Base-by-base conservation (phyloP, 2,329 filamentous ascomycete species). In the Nakataea oryzae region DNA sequence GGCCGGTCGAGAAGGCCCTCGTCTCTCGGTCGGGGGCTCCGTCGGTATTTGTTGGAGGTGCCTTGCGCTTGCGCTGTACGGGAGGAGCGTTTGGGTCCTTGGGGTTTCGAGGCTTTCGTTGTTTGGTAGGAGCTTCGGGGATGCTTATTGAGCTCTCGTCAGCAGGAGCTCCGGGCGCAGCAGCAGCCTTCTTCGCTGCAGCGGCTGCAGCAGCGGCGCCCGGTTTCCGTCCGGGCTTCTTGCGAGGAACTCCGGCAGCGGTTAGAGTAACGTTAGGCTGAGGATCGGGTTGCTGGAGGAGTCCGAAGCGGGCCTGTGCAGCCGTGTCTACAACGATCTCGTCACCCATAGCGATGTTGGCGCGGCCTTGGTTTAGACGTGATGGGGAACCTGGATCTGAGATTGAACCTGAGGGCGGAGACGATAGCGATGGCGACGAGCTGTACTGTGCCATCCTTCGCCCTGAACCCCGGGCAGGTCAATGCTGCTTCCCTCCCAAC, bases 141-240 rank as follows among this genome's bases (percentile, higher is more conserved):
- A 73, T 73, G 58, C 74, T 66, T 27, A 72, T 69, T 62, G 70
- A 70, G 63, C 64, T 66, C 11, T 69, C 75, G 63, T 75, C 72
- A 60, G 73, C 70, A 61, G 70, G 70, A 47, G 61, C 21, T n/a
- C 55, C 54, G 21, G 61, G 54, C 58, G 60, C 60, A 47, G 69
- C 68, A 17, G 62, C 62, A 14, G 64, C 64, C 58, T 66, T 67
- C 63, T 70, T 73, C 41, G 68, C 68, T 61, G 69, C 71, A 55
- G 69, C 64, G 6, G 74, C 80, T 61, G 69, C 71, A 54, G 69
- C 64, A 6, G 74, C 80, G 64, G 76, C 83, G 69, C 80, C 88
- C 69, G 85, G 84, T 70, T 88, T 88, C 59, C 85, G 81, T 27
- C 84, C 85, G 26, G 85, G 84, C 74, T 87, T 88, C 74, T 86